Evolutionary conservation across 441 rosid genomes (phyloP).

Genomic region (Eugenia klotzschiana): DNA sequence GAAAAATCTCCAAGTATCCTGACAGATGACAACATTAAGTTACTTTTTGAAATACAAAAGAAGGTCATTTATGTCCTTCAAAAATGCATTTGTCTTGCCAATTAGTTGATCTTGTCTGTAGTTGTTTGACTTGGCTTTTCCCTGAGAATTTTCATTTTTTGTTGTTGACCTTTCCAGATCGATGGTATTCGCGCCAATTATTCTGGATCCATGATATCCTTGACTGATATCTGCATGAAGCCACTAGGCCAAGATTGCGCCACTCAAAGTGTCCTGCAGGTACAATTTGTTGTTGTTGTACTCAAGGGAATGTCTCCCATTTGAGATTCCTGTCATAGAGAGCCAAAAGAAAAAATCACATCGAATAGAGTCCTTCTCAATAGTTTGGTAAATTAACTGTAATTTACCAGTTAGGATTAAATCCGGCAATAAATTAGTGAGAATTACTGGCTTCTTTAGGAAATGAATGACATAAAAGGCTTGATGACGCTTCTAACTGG

Average conservation of each 20-base stretch:
- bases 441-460: not conserved
- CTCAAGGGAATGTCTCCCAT: not conserved
- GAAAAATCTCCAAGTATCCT: conserved; percentile 57
- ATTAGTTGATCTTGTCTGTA: not conserved
- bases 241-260: conserved; percentile 90
- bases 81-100: not conserved
- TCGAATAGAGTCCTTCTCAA: not conserved
- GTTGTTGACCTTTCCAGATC: conserved; percentile 27
- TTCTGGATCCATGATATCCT: conserved; percentile 71
- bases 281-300: conserved; percentile 2
- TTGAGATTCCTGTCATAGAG: not conserved
- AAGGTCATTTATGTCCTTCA: conserved; percentile 29
- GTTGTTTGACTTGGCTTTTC: not conserved
- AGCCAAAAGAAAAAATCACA: not conserved
- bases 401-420: not conserved
- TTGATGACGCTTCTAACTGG: not conserved
- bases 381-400: not conserved
- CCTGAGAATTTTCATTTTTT: not conserved
- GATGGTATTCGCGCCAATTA: conserved; percentile 74
- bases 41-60: conserved; percentile 87
- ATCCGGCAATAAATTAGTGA: not conserved
- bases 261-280: conserved; percentile 92
- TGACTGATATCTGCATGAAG: conserved; percentile 90
- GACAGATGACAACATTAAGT: conserved; percentile 73
- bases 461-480: not conserved